Evolutionary conservation across 805 yeast genomes (phyloP), one percentile per base, ranked within the genome.

Genomic region (Ogataea henricii): DNA sequence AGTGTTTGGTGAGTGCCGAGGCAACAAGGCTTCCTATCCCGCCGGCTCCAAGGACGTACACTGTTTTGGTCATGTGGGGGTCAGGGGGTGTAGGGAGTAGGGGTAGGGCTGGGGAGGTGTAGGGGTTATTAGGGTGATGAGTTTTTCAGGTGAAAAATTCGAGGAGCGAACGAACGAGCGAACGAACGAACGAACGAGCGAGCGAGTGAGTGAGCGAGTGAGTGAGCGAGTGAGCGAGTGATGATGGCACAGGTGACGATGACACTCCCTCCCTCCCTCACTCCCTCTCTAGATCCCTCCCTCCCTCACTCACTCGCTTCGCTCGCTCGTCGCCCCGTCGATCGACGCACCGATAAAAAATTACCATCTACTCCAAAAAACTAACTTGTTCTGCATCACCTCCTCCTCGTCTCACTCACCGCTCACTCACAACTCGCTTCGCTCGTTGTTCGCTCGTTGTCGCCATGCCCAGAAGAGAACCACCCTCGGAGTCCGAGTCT

Each of bases 11-110:
- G 20, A 67, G 43, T 2, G 58, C 54, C 3, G 63, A 45, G 1
- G 68, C 55, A 4, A 67, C 60, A 13, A 67, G 46, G 1, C 66
- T 55, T 3, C 71, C 71, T n/a, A 67, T 63, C 18, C 66, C 64
- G 14, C 71, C 71, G 2, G 70, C 70, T 22, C 71, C 71, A 16
- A 67, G 37, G 25, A 67, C 52, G 39, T 66, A 58, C 2, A 64
- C 63, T 7, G 23, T 47, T 35, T 43, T 49, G 12, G 43, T 37
- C 40, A 37, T 37, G 25, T 8, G 17, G 38, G 6, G 20, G 35
- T 32, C n/a, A 23, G 26, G 9, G 26, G 9, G 26, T 23, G 26
- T 23, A 9, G 9, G 26, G 26, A n/a, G 26, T 23, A 9, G 9
- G 26, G 26, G n/a, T n/a, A n/a, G n/a, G n/a, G n/a, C n/a, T n/a